phyloP scores from a whole-genome alignment of 2,329 filamentous ascomycete genomes.

The Amylocarpus encephaloides region DNA sequence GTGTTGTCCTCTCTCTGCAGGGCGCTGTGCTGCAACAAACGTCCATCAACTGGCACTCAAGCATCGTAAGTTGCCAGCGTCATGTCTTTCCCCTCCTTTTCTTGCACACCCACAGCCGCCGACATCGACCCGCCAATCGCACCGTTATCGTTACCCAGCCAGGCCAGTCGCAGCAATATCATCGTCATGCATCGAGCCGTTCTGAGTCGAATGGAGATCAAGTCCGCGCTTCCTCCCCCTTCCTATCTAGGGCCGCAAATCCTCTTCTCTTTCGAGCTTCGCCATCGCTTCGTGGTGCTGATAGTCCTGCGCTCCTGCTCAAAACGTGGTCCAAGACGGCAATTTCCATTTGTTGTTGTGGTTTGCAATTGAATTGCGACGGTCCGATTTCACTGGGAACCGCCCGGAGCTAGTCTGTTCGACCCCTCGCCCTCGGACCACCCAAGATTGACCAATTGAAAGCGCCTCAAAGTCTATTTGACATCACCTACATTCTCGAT shows the following conservation, averaged over 20 bases:
- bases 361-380: not conserved
- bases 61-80: conserved; percentile 7
- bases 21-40: not conserved
- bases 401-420: not conserved
- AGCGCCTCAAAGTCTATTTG: not conserved
- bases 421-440: not conserved
- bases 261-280: not conserved
- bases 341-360: not conserved
- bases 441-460: not conserved
- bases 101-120: not conserved
- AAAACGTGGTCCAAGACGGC: not conserved
- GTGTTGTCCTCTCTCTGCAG: not conserved
- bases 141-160: conserved; percentile 16
- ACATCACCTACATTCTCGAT: not conserved
- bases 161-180: conserved; percentile 6
- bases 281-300: not conserved
- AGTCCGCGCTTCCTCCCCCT: not conserved
- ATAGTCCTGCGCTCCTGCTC: not conserved
- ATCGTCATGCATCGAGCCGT: conserved; percentile 13
- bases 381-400: conserved; percentile 3
- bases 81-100: conserved; percentile 1
- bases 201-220: not conserved
- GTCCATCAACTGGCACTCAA: not conserved
- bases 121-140: conserved; percentile 16
- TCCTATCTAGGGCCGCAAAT: not conserved